Conservation (phyloP, 805 yeast species). For the Suhomyces faveliae region DNA sequence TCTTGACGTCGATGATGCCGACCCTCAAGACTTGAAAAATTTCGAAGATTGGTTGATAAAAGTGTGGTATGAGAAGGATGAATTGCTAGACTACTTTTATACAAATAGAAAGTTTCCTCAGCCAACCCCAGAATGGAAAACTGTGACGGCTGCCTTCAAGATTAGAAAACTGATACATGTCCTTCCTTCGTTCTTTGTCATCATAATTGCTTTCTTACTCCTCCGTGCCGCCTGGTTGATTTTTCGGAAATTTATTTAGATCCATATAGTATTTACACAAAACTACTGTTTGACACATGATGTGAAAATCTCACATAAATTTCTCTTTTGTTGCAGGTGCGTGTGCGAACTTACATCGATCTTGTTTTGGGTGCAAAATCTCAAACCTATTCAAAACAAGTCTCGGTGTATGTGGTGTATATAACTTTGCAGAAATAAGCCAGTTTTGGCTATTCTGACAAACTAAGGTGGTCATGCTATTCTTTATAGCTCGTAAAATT, state of each 20-base stretch:
- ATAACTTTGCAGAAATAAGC: too few relatives aligned
- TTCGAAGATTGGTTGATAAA: conserved; percentile 76
- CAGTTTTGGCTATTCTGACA: background rate
- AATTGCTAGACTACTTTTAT: conserved; percentile 60
- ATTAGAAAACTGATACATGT: conserved; percentile 19
- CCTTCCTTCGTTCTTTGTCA: conserved; percentile 8
- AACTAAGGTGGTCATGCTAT: conserved; percentile 4
- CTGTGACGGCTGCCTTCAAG: conserved; percentile 25
- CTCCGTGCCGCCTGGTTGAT: conserved; percentile 8
- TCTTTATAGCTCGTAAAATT: conserved; percentile 14
- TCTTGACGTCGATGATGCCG: conserved; percentile 43
- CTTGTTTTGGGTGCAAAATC: background rate
- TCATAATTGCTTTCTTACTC: conserved; percentile 11
- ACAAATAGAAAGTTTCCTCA: conserved; percentile 50
- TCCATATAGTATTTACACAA: background rate
- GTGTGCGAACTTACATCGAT: background rate
- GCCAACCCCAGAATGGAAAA: conserved; percentile 8
- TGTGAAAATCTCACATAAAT: background rate
- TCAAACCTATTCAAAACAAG: background rate
- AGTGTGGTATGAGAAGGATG: conserved; percentile 79
- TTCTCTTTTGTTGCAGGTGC: background rate
- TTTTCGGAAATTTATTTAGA: conserved; percentile 4
- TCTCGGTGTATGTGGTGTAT: background rate
- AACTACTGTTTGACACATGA: background rate
- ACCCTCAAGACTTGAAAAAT: conserved; percentile 38